Conservation (phyloP, 2,329 filamentous ascomycete species). For the Phaeosphaeria sp. region DNA sequence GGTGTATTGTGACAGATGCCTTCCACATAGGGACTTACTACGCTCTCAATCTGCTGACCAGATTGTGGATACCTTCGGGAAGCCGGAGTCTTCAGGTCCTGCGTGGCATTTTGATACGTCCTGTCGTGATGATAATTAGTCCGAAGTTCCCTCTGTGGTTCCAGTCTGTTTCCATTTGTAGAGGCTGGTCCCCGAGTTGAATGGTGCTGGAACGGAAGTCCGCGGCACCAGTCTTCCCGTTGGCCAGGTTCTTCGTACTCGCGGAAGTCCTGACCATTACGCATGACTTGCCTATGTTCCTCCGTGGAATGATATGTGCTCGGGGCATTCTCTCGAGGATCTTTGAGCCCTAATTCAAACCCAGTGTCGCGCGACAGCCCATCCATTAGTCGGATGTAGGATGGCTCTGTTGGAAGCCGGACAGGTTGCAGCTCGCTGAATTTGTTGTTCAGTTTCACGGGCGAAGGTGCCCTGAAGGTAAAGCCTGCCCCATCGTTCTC, state of each 20-base stretch:
- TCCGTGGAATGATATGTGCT: not conserved
- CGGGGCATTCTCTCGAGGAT: constrained; percentile 26
- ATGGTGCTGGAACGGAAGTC: constrained; percentile 25
- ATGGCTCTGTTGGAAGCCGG: constrained; percentile 28
- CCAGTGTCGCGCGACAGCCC: constrained; percentile 26
- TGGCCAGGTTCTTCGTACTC: not conserved
- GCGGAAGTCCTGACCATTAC: constrained; percentile 1
- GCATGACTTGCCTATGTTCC: constrained; percentile 4
- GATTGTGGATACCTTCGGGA: constrained; percentile 18
- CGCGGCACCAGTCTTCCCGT: constrained; percentile 17
- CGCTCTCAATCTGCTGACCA: constrained; percentile 29
- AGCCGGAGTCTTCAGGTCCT: constrained; percentile 17
- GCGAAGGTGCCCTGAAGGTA: constrained; percentile 27
- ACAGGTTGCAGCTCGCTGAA: constrained; percentile 3
- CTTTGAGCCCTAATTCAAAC: constrained; percentile 33
- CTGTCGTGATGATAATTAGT: constrained; percentile 10
- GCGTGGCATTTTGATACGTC: constrained; percentile 3
- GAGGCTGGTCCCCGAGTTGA: constrained; percentile 12
- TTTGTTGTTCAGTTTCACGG: constrained; percentile 11
- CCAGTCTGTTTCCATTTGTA: constrained; percentile 3
- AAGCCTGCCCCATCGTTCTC: constrained; percentile 16
- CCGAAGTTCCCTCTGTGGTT: constrained; percentile 8
- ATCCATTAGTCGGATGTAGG: constrained; percentile 43
- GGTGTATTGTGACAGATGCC: constrained; percentile 23
- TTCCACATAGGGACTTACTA: constrained; percentile 51